These are phyloP conservation scores for Penicillium sclerotigenum DNA, from an alignment of 2,329 filamentous ascomycete genomes.

Conservation along the genomic window DNA sequence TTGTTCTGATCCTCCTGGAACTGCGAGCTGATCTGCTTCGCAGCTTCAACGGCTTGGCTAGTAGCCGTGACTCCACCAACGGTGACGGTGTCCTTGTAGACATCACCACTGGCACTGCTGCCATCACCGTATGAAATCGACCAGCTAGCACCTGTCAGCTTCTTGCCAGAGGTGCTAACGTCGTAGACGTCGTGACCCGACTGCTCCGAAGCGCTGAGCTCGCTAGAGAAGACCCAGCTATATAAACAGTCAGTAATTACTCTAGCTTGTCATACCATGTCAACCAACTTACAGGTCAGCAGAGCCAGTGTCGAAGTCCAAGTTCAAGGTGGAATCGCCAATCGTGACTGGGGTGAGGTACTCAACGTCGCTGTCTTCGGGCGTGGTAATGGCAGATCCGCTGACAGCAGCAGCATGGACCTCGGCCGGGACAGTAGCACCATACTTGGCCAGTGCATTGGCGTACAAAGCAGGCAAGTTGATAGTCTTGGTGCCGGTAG, in stretches of 20 bases:
- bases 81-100: slow-evolving; percentile 63
- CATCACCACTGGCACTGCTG: slow-evolving; percentile 59
- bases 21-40: slow-evolving; percentile 54
- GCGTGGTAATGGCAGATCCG: slow-evolving; percentile 42
- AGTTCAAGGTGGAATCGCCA: slow-evolving; percentile 59
- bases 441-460: slow-evolving; percentile 31
- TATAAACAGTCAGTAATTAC: slow-evolving; percentile 7
- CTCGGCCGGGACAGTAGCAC: slow-evolving; percentile 27
- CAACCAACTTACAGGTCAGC: slow-evolving; percentile 58
- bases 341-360: slow-evolving; percentile 62
- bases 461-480: slow-evolving; percentile 33
- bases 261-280: background rate
- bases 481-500: slow-evolving; percentile 19
- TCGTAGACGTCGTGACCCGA: slow-evolving; percentile 59
- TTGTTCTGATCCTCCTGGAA: slow-evolving; percentile 53
- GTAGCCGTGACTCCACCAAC: slow-evolving; percentile 60
- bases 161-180: slow-evolving; percentile 48
- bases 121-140: slow-evolving; percentile 64
- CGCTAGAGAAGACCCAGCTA: slow-evolving; percentile 65
- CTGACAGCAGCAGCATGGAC: slow-evolving; percentile 32
- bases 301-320: slow-evolving; percentile 70
- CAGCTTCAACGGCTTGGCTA: slow-evolving; percentile 64
- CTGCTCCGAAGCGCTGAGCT: slow-evolving; percentile 51
- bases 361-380: slow-evolving; percentile 53
- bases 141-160: slow-evolving; percentile 54